Evolutionary conservation across 202 grass and related monocot species (phyloP), one percentile per base, ranked within the genome.

Genomic region (Brachypodium distachyon): DNA sequence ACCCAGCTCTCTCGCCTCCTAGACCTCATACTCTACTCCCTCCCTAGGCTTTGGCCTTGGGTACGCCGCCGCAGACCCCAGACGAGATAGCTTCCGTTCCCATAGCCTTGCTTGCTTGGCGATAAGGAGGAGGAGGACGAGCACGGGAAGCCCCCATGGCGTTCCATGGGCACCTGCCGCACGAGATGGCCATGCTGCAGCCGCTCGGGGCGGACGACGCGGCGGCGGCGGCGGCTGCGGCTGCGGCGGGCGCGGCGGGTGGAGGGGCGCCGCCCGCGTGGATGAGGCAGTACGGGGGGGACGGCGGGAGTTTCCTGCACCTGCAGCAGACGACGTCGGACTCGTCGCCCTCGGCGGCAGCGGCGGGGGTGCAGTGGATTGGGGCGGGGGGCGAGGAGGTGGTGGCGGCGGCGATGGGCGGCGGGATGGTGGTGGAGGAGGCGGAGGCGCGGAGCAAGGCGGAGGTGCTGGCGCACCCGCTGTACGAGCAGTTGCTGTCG

Each of bases 401-500:
- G 52, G 81, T 29, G n/a, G 81, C n/a, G n/a, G n/a, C n/a, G n/a
- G n/a, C n/a, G n/a, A n/a, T 61, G 11, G 72, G 52, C 57, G 16
- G 78, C 57, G 31, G 65, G 63, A n/a, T 67, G 50, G 11, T 28
- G n/a, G 63, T 50, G n/a, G 90, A 87, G 60, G 91, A 38, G 81
- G 80, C 81, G 49, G 78, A 77, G 73, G 82, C 70, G 63, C 77
- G 78, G 82, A 78, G 78, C 70, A 93, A 93, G 75, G 82, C 87
- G 44, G 91, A 90, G 68, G 77, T 93, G 48, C 74, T 90, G 62
- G 48, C 81, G 53, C 91, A 93, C 77, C 91, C 91, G 64, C 61
- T 90, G 74, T 93, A 88, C 78, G 91, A 93, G 84, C 91, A 93
- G 84, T 87, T 93, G 70, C 91, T 93, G 78, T 68, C 91, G 28